Percentiles rank a stretch among this genome's conserved stretches.
Conservation (phyloP, 495 filamentous ascomycete genomes). For the Thozetella sp. region DNA sequence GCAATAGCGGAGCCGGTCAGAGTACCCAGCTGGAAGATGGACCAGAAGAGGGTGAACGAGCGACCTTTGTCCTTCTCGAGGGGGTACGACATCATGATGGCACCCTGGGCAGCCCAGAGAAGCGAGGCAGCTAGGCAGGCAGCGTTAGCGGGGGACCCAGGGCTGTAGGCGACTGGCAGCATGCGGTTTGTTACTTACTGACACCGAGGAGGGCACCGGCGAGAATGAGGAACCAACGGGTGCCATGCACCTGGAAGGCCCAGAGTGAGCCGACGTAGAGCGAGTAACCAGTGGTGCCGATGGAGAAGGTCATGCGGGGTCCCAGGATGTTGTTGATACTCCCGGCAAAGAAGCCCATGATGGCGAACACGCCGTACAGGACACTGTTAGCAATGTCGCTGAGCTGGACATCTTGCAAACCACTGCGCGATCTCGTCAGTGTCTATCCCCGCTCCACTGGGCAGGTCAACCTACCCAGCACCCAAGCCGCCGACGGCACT, state of each 20-base stretch:
- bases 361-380: conserved; percentile 69
- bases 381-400: conserved; percentile 64
- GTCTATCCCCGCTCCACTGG: not conserved
- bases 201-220: conserved; percentile 61
- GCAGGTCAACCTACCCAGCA: conserved; percentile 32
- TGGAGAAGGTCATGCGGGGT: conserved; percentile 61
- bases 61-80: conserved; percentile 68
- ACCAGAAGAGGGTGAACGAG: conserved; percentile 78
- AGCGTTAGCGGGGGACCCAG: too few relatives aligned
- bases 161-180: too few relatives aligned
- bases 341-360: conserved; percentile 72
- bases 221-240: conserved; percentile 65
- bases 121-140: conserved; percentile 51
- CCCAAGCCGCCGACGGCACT: conserved; percentile 68
- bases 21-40: conserved; percentile 80
- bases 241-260: conserved; percentile 67
- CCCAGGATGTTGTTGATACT: conserved; percentile 66
- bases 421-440: conserved; percentile 22
- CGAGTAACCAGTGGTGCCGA: conserved; percentile 74
- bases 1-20: conserved; percentile 75
- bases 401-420: conserved; percentile 50
- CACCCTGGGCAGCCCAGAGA: conserved; percentile 77
- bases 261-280: conserved; percentile 69
- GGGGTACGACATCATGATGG: conserved; percentile 83
- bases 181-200: conserved; percentile 39